Conservation (phyloP, 2,329 filamentous ascomycete genomes). For the Claviceps sorghi region DNA sequence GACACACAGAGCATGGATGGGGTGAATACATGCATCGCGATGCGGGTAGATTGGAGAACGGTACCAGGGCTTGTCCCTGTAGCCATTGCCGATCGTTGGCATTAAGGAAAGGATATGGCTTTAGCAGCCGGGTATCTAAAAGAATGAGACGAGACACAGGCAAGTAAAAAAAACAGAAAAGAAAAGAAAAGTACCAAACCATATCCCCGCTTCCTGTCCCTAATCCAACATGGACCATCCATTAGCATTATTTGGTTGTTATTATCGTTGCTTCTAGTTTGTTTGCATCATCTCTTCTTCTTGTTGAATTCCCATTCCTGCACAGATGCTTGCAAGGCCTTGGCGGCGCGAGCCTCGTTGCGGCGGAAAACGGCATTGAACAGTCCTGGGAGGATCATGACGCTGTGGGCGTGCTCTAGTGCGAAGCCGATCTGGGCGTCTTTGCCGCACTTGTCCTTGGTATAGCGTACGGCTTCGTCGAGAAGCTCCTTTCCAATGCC, state of each 20-base stretch:
- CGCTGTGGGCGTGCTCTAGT: conserved; percentile 61
- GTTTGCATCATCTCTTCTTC: conserved; percentile 27
- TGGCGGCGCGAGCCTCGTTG: conserved; percentile 43
- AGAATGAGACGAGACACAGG: neutral
- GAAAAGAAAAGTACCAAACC: neutral
- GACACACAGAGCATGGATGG: no score
- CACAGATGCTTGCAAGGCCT: conserved; percentile 35
- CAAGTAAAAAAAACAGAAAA: neutral
- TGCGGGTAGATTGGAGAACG: no score
- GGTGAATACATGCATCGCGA: no score
- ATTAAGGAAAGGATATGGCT: neutral
- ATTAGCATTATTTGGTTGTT: neutral
- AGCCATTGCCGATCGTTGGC: neutral
- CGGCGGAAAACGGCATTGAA: conserved; percentile 48
- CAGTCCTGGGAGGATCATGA: conserved; percentile 43
- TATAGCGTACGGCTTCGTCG: conserved; percentile 54
- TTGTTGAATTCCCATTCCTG: conserved; percentile 33
- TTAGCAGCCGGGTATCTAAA: conserved; percentile 1
- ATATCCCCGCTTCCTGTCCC: neutral
- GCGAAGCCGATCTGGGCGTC: conserved; percentile 59
- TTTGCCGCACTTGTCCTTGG: conserved; percentile 53
- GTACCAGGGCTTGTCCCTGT: no score
- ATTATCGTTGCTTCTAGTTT: neutral
- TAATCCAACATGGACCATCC: neutral
- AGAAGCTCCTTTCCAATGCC: conserved; percentile 62